Evolutionary conservation across 2,329 filamentous ascomycete species (phyloP).

Genomic region (Penicillium fuscoglaucum): DNA sequence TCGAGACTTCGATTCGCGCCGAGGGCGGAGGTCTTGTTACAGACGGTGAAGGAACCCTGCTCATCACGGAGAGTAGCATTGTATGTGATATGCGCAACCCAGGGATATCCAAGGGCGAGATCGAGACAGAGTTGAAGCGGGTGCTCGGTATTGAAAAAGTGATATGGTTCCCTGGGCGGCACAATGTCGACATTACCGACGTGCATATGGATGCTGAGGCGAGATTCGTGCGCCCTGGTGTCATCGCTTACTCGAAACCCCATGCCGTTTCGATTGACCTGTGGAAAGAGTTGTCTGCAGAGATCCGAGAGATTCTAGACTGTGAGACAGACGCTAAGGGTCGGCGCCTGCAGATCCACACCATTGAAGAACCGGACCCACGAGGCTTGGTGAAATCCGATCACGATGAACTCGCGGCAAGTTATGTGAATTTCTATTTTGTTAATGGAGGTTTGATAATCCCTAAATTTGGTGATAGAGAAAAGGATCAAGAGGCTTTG

Average conservation of each 20-base stretch:
- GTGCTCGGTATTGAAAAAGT: slow-evolving; percentile 30
- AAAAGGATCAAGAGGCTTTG: slow-evolving; percentile 24
- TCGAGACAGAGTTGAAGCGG: slow-evolving; percentile 27
- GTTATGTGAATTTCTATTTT: slow-evolving; percentile 35
- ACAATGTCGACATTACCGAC: slow-evolving; percentile 31
- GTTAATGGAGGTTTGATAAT: slow-evolving; percentile 33
- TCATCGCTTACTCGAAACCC: slow-evolving; percentile 27
- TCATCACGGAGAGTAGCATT: slow-evolving; percentile 32
- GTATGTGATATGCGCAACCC: slow-evolving; percentile 31
- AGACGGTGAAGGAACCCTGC: slow-evolving; percentile 35
- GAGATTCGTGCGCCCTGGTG: slow-evolving; percentile 28
- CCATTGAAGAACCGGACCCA: slow-evolving; percentile 27
- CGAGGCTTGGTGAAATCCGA: slow-evolving; percentile 8
- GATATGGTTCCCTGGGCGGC: slow-evolving; percentile 32
- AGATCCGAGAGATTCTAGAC: slow-evolving; percentile 21
- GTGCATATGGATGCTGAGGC: slow-evolving; percentile 31
- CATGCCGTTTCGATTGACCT: slow-evolving; percentile 9
- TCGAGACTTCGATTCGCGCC: slow-evolving; percentile 21
- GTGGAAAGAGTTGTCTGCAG: slow-evolving; percentile 22
- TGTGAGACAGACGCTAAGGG: slow-evolving; percentile 26
- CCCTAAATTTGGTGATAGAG: slow-evolving; percentile 29
- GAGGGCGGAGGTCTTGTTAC: slow-evolving; percentile 32
- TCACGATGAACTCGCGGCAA: slow-evolving; percentile 23
- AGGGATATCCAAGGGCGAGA: slow-evolving; percentile 20
- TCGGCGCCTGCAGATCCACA: slow-evolving; percentile 23